These are phyloP conservation scores for Aureobasidium sp. DNA, from an alignment of 2,329 filamentous ascomycete genomes.

Conservation along the genomic window DNA sequence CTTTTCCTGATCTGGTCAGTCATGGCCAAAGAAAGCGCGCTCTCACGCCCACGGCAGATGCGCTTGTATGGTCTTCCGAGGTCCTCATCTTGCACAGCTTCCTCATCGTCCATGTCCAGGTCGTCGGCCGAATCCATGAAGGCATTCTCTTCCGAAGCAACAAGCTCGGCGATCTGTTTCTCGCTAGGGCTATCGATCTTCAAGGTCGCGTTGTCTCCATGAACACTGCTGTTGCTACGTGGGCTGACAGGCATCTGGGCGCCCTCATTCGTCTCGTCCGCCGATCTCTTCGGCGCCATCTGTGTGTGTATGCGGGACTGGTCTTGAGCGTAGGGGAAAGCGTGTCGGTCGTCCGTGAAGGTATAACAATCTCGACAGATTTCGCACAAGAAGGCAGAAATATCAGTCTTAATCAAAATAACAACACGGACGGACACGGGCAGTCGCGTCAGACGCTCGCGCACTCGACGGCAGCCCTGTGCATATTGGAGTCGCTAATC, in stretches of 20 bases:
- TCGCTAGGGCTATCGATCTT: slow-evolving; percentile 12
- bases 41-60: slow-evolving; percentile 9
- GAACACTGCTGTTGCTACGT: not conserved
- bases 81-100: not conserved
- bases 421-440: slow-evolving; percentile 9
- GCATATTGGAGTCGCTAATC: not conserved
- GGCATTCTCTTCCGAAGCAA: slow-evolving; percentile 1
- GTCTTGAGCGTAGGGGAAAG: not conserved
- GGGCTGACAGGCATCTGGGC: not conserved
- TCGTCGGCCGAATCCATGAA: slow-evolving; percentile 6
- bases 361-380: not conserved
- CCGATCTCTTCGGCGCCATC: slow-evolving; percentile 1
- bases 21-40: slow-evolving; percentile 10
- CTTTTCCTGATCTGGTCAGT: slow-evolving; percentile 1
- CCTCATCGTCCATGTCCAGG: not conserved
- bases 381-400: not conserved
- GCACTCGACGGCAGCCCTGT: not conserved
- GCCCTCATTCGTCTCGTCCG: not conserved
- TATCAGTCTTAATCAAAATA: slow-evolving; percentile 3
- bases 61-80: slow-evolving; percentile 7
- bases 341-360: not conserved
- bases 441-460: slow-evolving; percentile 9
- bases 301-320: not conserved
- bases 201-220: not conserved
- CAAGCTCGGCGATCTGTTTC: not conserved